These are phyloP conservation scores for Apiospora marii DNA, from an alignment of 2,329 filamentous ascomycete species.

Conservation along the genomic window DNA sequence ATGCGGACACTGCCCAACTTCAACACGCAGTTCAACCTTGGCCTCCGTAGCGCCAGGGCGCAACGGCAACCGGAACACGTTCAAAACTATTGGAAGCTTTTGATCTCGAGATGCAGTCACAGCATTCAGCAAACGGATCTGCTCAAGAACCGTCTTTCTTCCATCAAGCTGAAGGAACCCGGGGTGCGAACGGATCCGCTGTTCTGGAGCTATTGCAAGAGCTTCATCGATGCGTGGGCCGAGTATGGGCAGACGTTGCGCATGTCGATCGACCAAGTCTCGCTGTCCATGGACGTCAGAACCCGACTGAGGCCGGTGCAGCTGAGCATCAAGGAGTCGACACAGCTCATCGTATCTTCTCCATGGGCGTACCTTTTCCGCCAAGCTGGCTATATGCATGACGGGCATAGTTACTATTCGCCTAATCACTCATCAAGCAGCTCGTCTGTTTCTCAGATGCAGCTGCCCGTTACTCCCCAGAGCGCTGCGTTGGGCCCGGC, in stretches of 20 bases:
- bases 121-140: conserved; percentile 77
- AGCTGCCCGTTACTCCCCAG: conserved; percentile 83
- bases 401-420: conserved; percentile 36
- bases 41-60: conserved; percentile 69
- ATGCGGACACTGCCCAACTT: conserved; percentile 75
- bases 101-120: conserved; percentile 75
- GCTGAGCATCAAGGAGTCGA: conserved; percentile 81
- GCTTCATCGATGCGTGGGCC: conserved; percentile 74
- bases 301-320: conserved; percentile 81
- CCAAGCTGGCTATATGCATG: conserved; percentile 39
- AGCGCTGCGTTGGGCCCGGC: conserved; percentile 90
- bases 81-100: conserved; percentile 70
- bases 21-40: conserved; percentile 69
- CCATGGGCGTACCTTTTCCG: conserved; percentile 61
- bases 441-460: conserved; percentile 38
- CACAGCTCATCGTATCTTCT: conserved; percentile 70
- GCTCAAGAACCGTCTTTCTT: conserved; percentile 75
- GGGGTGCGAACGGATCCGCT: conserved; percentile 69
- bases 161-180: conserved; percentile 86
- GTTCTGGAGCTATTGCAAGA: conserved; percentile 77
- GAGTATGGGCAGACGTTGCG: conserved; percentile 70
- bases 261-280: conserved; percentile 57
- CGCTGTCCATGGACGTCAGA: conserved; percentile 72
- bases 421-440: conserved; percentile 45
- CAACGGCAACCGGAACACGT: conserved; percentile 66